Evolutionary conservation across 1,139 yeast genomes (phyloP).

Genomic region (Candida sp.): DNA sequence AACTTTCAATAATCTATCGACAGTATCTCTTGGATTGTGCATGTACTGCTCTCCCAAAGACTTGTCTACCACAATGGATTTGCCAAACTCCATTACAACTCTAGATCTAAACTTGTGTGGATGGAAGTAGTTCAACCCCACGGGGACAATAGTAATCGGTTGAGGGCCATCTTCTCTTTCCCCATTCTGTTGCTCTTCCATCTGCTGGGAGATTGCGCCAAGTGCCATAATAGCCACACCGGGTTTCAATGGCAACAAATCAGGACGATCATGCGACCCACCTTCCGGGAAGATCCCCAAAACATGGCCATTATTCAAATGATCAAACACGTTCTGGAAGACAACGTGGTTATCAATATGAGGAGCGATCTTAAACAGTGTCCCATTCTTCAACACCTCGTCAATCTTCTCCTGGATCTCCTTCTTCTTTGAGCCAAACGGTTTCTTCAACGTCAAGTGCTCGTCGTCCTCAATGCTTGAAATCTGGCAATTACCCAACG

Average conservation of each 20-base stretch:
- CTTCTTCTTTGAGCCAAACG: conserved; percentile 40
- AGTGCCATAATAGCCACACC: conserved; percentile 57
- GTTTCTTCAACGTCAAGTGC: conserved; percentile 50
- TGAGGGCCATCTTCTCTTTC: conserved; percentile 18
- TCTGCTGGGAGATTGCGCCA: conserved; percentile 42
- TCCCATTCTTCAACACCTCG: conserved; percentile 47
- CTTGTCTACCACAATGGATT: conserved; percentile 42
- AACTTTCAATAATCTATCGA: conserved; percentile 66
- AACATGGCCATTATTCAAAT: conserved; percentile 57
- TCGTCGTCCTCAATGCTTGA: conserved; percentile 57
- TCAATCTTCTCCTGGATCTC: conserved; percentile 32
- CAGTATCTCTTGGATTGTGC: conserved; percentile 63
- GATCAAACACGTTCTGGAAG: conserved; percentile 67
- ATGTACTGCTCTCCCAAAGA: conserved; percentile 32
- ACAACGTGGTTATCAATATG: conserved; percentile 65
- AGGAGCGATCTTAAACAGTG: conserved; percentile 59
- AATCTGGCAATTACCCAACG: conserved; percentile 62
- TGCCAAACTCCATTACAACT: conserved; percentile 51
- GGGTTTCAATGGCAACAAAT: conserved; percentile 46
- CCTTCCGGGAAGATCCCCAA: conserved; percentile 76
- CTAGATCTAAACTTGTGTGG: conserved; percentile 51
- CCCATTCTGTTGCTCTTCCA: conserved; percentile 7
- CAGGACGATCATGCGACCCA: conserved; percentile 46
- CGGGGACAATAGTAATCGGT: conserved; percentile 47
- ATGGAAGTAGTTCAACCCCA: conserved; percentile 52